Conservation (phyloP, 2,329 filamentous ascomycete species). For the Ophiostoma ulmi region DNA sequence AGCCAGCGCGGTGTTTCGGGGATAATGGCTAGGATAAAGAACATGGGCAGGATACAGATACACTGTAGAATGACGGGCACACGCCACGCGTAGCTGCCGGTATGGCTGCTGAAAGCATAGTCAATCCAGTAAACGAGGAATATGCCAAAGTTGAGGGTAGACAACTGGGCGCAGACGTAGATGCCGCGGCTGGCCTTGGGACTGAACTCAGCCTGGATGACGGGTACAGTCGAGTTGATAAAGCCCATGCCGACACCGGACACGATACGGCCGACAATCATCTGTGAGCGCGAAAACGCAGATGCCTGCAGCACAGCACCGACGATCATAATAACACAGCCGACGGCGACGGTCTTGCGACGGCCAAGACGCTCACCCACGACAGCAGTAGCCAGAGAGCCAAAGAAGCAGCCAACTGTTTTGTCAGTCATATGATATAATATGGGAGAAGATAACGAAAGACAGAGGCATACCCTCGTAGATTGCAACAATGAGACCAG, state of each 20-base stretch:
- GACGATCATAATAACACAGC: constrained; percentile 35
- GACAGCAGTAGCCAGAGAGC: constrained; percentile 36
- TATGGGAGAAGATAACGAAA: constrained; percentile 7
- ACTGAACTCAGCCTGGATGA: constrained; percentile 38
- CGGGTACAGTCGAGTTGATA: constrained; percentile 29
- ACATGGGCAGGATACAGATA: constrained; percentile 37
- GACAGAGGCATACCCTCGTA: constrained; percentile 39
- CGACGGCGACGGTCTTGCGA: constrained; percentile 34
- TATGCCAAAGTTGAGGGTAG: constrained; percentile 35
- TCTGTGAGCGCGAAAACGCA: constrained; percentile 37
- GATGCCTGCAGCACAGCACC: constrained; percentile 36
- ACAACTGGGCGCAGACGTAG: constrained; percentile 29
- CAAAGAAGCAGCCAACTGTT: constrained; percentile 53
- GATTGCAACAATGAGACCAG: constrained; percentile 24
- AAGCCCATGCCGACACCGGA: constrained; percentile 44
- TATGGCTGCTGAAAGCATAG: constrained; percentile 35
- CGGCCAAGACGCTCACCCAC: constrained; percentile 36
- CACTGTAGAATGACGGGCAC: constrained; percentile 44
- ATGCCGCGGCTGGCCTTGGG: constrained; percentile 22
- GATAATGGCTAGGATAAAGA: constrained; percentile 36
- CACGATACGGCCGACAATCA: constrained; percentile 37
- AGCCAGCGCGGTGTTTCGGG: constrained; percentile 46
- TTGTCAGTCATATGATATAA: neutral
- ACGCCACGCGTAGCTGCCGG: constrained; percentile 36
- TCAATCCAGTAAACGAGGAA: constrained; percentile 38